These are phyloP conservation scores for Fomitopsis pulvina DNA, from an alignment of 768 basidiomycete species.

Conservation along the genomic window DNA sequence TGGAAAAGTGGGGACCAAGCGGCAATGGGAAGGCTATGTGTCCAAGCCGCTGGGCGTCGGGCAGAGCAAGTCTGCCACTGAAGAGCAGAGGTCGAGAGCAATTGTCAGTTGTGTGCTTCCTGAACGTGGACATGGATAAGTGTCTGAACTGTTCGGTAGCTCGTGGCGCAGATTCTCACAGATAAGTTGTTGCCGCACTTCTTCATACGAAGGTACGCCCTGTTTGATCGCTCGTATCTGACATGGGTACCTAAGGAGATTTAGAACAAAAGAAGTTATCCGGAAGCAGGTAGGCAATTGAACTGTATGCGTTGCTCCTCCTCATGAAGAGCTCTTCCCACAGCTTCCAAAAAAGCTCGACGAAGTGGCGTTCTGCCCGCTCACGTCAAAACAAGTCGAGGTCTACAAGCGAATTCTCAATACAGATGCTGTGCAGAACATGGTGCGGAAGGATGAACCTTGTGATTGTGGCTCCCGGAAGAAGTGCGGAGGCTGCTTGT, in stretches of 20 bases:
- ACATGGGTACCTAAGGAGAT: background rate
- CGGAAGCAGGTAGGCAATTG: constrained; percentile 55
- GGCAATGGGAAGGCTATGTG: constrained; percentile 75
- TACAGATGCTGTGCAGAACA: constrained; percentile 60
- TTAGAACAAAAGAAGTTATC: constrained; percentile 72
- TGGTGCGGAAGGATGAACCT: constrained; percentile 61
- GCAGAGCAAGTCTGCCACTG: constrained; percentile 59
- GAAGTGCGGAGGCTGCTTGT: constrained; percentile 36
- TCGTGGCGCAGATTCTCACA: constrained; percentile 54
- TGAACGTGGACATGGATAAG: background rate
- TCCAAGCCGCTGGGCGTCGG: constrained; percentile 60
- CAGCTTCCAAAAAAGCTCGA: constrained; percentile 87
- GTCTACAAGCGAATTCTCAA: constrained; percentile 70
- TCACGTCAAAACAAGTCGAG: constrained; percentile 60
- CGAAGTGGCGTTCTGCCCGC: constrained; percentile 89
- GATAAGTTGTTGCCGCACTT: constrained; percentile 71
- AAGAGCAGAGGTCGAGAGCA: constrained; percentile 52
- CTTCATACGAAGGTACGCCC: constrained; percentile 67
- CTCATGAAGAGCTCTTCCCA: background rate
- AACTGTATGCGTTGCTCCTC: no score
- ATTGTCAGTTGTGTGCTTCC: constrained; percentile 28
- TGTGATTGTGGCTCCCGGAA: constrained; percentile 67
- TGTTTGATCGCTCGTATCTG: background rate
- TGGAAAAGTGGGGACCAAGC: constrained; percentile 59
- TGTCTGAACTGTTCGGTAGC: constrained; percentile 25